Evolutionary conservation across 1,284 basidiomycete species (phyloP), one percentile per base, ranked within the genome.

Genomic region (Irpex rosettiformis): DNA sequence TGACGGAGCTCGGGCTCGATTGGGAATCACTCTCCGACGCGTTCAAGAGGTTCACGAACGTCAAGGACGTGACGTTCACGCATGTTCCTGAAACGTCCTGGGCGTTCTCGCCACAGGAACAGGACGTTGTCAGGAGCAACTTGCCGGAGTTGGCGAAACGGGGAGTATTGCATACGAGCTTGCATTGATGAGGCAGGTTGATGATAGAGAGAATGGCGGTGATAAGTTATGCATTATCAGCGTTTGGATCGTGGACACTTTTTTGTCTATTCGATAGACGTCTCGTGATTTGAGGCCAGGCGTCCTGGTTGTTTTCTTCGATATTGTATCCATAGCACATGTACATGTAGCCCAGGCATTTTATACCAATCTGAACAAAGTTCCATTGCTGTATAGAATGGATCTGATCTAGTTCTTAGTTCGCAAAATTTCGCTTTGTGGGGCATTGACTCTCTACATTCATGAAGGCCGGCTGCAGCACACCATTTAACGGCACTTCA

Each of bases 231-330:
- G 33, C 33, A 37, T n/a, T 7, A 37, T 16, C 7, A 6, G 43
- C 43, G 22, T 24, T 18, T 24, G n/a, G 18, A 47, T 3, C 10
- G 16, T 47, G n/a, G 43, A n/a, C n/a, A 21, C 4, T 47, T 47
- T 47, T 18, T 47, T 24, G 48, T 18, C 22, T 22, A 22, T 3
- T 28, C 27, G 48, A 25, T 18, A 29, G 48, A 51, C 25, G 48
- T 51, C 48, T 51, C 48, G 48, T 51, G 27, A 51, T 25, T 51
- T 51, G 27, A 51, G 13, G 48, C 48, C 48, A 51, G 48, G 18
- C 48, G 48, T 51, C 48, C 28, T 51, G 16, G 25, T 18, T 25
- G 16, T 25, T 51, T 51, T 8, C 10, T 47, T 21, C n/a, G n/a
- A 21, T 21, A 4, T 21, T 47, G 45, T 47, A 47, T 47, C 45